These are phyloP conservation scores for Prunus kanzakura DNA, from an alignment of 306 rosid species.

Conservation along the genomic window DNA sequence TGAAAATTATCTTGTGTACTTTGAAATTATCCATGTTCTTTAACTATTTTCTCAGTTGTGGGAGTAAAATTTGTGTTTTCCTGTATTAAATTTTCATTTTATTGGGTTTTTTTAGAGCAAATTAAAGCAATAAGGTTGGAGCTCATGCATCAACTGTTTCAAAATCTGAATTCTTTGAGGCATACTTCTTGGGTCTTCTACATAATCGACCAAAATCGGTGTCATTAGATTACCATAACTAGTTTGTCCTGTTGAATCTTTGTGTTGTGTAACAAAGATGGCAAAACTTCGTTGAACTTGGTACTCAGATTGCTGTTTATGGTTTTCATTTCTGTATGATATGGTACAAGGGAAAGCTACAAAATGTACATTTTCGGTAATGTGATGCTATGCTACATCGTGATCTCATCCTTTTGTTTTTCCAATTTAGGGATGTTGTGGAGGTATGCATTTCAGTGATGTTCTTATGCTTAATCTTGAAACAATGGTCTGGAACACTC, in stretches of 20 bases:
- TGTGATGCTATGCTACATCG: background rate
- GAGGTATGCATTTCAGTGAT: slow-evolving; percentile 86
- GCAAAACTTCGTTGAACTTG: background rate
- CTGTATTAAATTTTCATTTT: background rate
- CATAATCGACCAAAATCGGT: background rate
- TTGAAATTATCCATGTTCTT: background rate
- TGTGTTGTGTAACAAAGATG: background rate
- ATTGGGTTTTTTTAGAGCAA: background rate
- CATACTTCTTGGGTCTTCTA: background rate
- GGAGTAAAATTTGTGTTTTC: background rate
- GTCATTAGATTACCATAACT: background rate
- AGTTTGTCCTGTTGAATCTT: background rate
- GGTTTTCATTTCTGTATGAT: background rate
- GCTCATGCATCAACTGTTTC: background rate
- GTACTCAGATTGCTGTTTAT: background rate
- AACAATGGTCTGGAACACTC: slow-evolving; percentile 73
- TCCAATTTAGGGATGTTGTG: slow-evolving; percentile 83
- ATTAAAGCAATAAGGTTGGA: background rate
- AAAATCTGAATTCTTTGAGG: background rate
- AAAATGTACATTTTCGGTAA: background rate
- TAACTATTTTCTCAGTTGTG: background rate
- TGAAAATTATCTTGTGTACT: background rate
- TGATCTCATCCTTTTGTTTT: slow-evolving; percentile 12
- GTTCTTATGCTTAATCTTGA: slow-evolving; percentile 68
- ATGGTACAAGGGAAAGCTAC: background rate